Evolutionary conservation across 2,329 filamentous ascomycete genomes (phyloP).

Genomic region (Grosmannia clavigera): DNA sequence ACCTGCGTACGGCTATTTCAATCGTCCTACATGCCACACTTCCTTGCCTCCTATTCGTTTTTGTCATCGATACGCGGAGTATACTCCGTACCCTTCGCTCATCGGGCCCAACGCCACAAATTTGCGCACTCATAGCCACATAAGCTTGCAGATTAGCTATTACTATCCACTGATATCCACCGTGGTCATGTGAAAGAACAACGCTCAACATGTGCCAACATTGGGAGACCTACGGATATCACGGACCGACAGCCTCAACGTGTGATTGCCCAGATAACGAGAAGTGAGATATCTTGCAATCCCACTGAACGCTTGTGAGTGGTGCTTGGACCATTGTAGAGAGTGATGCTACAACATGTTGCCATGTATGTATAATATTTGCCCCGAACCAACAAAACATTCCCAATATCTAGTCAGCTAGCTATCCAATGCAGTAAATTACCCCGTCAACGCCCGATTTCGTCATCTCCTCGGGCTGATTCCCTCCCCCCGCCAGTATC

Average conservation of each 20-base stretch:
- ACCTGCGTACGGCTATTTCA: too few species aligned
- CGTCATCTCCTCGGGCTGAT: background rate
- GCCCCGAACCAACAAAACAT: too few species aligned
- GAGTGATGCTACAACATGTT: background rate
- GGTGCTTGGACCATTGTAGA: background rate
- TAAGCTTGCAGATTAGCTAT: background rate
- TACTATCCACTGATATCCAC: background rate
- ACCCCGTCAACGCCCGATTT: background rate
- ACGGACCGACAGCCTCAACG: background rate
- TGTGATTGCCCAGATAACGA: background rate
- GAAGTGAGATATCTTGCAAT: background rate
- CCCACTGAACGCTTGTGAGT: background rate
- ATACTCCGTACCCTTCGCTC: too few species aligned
- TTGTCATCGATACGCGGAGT: too few species aligned
- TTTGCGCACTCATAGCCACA: background rate
- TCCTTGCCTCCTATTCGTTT: too few species aligned
- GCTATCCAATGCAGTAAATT: background rate
- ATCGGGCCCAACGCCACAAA: too few species aligned
- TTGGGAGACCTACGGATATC: background rate
- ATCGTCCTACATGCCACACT: too few species aligned
- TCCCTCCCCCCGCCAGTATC: background rate
- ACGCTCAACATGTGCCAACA: too few species aligned
- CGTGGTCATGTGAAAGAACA: background rate
- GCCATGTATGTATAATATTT: too few species aligned
- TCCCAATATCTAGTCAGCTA: background rate